These are phyloP conservation scores for Telfairia occidentalis DNA, from an alignment of 331 rosid species.

Conservation along the genomic window DNA sequence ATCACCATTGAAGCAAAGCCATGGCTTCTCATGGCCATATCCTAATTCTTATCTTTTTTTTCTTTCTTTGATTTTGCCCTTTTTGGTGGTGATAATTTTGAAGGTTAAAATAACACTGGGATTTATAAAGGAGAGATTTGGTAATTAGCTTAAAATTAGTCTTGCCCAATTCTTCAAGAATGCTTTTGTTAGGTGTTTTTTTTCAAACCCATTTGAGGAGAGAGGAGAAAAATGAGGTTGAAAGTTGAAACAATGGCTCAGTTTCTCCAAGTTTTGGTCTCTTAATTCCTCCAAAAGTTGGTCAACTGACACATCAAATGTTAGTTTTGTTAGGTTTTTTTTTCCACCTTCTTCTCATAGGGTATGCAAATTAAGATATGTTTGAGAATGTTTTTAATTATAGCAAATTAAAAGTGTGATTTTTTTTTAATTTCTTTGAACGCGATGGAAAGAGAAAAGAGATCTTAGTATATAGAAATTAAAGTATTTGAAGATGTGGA, in stretches of 20 bases:
- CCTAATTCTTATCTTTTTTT: too few species aligned
- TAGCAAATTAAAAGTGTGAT: too few species aligned
- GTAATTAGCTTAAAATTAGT: too few species aligned
- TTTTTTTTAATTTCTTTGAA: too few species aligned
- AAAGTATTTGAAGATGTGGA: too few species aligned
- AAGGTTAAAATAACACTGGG: not conserved
- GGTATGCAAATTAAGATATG: not conserved
- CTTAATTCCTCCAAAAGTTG: too few species aligned
- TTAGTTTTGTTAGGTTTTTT: slow-evolving; percentile 20
- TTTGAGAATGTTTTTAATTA: not conserved
- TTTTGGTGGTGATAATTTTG: not conserved
- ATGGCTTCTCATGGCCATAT: slow-evolving; percentile 1
- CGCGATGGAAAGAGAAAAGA: too few species aligned
- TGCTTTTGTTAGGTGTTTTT: slow-evolving; percentile 34
- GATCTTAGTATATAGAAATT: too few species aligned
- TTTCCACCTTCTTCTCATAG: not conserved
- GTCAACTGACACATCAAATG: slow-evolving; percentile 29
- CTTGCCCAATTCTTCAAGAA: slow-evolving; percentile 30
- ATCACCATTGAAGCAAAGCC: not conserved
- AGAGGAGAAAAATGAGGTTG: not conserved
- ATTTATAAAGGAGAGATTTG: not conserved
- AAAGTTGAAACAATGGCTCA: not conserved
- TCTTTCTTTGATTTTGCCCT: not conserved
- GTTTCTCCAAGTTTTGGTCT: too few species aligned
- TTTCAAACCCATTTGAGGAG: slow-evolving; percentile 24